Percentiles rank a stretch among this genome's conserved stretches.
Conservation (phyloP, 129 eudicot genomes). For the Escallonia rubra region DNA sequence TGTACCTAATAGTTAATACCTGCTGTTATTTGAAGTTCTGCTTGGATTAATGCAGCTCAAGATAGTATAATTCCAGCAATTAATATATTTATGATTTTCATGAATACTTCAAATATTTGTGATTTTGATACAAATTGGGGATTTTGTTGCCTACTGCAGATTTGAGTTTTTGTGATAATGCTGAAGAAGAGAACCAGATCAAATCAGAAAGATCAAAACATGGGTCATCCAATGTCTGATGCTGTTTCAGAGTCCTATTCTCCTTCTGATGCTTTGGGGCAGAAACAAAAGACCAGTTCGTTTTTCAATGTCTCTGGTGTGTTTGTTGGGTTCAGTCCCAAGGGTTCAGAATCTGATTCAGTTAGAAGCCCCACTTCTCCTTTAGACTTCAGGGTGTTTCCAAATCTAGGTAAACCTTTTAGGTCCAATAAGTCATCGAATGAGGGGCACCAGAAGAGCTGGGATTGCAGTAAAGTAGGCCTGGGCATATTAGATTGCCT, state of each 20-base stretch:
- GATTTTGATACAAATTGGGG: conserved; percentile 1
- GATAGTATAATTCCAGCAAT: background rate
- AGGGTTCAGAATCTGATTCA: conserved; percentile 71
- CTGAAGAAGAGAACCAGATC: conserved; percentile 89
- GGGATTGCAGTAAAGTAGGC: conserved; percentile 85
- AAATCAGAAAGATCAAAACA: conserved; percentile 73
- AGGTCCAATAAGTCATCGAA: conserved; percentile 44
- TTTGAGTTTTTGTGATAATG: conserved; percentile 42
- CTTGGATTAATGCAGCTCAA: no score
- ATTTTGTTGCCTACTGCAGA: conserved; percentile 13
- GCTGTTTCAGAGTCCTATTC: conserved; percentile 30
- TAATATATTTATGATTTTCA: no score
- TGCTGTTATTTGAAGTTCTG: background rate
- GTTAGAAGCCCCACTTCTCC: conserved; percentile 95
- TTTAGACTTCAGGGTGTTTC: conserved; percentile 75
- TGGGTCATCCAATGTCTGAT: conserved; percentile 55
- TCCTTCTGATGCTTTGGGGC: conserved; percentile 51
- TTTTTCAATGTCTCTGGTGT: conserved; percentile 72
- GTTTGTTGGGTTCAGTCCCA: conserved; percentile 75
- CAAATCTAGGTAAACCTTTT: conserved; percentile 52
- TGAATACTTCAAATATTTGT: background rate
- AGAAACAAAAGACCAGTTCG: conserved; percentile 64
- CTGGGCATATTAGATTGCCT: conserved; percentile 83
- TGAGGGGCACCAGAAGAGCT: conserved; percentile 62
- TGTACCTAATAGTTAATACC: background rate